These are phyloP conservation scores for Prunus mume DNA, from an alignment of 306 rosid species.

Conservation along the genomic window DNA sequence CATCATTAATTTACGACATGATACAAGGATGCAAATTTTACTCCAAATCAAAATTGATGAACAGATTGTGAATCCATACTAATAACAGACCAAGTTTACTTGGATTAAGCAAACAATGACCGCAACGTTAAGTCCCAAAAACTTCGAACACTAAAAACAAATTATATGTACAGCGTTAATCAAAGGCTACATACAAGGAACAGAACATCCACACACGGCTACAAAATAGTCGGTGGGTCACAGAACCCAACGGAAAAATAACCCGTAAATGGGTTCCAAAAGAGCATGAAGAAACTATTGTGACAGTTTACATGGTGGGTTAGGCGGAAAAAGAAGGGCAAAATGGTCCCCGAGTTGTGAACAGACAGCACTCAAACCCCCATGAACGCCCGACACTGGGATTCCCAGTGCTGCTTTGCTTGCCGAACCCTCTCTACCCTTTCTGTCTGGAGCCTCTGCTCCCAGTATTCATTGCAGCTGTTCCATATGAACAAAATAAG, in stretches of 20 bases:
- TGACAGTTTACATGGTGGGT: too few species aligned
- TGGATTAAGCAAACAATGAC: background rate
- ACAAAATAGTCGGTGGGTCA: background rate
- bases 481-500: background rate
- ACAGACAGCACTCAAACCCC: slow-evolving; percentile 34
- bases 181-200: background rate
- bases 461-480: slow-evolving; percentile 84
- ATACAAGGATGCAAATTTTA: background rate
- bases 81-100: background rate
- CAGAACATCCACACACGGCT: background rate
- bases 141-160: background rate
- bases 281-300: too few species aligned
- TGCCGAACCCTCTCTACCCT: slow-evolving; percentile 74
- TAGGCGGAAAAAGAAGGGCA: too few species aligned
- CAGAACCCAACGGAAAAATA: background rate
- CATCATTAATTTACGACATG: background rate
- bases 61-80: background rate
- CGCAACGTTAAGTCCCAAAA: background rate
- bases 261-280: too few species aligned
- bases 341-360: too few species aligned
- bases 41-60: too few species aligned
- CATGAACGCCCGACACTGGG: slow-evolving; percentile 51
- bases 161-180: background rate
- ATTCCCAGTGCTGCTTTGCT: slow-evolving; percentile 82
- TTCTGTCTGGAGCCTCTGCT: slow-evolving; percentile 55